Evolutionary conservation across 31 red algal genomes (phyloP).

Genomic region (Endocladia muricata): DNA sequence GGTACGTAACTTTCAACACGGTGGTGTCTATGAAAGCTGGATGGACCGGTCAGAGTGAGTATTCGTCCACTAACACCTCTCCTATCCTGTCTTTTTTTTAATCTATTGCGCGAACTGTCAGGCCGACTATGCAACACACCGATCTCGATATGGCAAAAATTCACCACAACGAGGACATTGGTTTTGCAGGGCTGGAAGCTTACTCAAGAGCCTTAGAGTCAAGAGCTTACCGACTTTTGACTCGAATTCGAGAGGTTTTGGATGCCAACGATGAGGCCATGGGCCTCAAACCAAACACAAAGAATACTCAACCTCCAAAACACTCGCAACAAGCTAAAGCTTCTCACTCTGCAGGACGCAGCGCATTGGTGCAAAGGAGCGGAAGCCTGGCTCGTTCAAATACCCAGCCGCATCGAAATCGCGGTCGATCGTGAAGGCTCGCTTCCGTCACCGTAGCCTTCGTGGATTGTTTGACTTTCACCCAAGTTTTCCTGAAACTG

Average conservation of each 20-base stretch:
- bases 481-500: too few species aligned
- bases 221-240: slow-evolving; percentile 74
- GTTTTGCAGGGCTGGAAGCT: slow-evolving; percentile 84
- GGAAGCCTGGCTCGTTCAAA: too few species aligned
- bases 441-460: too few species aligned
- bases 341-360: too few species aligned
- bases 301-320: too few species aligned
- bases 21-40: neutral
- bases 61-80: neutral
- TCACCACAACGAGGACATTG: slow-evolving; percentile 89
- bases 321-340: too few species aligned
- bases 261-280: slow-evolving; percentile 59
- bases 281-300: too few species aligned
- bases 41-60: neutral
- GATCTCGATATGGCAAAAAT: slow-evolving; percentile 89
- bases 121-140: slow-evolving; percentile 92
- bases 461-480: too few species aligned
- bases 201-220: slow-evolving; percentile 92
- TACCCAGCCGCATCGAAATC: too few species aligned
- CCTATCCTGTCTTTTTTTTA: slow-evolving; percentile 1
- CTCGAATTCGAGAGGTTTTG: slow-evolving; percentile 53
- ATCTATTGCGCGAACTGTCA: neutral
- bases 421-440: too few species aligned
- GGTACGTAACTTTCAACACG: slow-evolving; percentile 19
- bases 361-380: too few species aligned